These are phyloP conservation scores for Trypethelium eluteriae DNA, from an alignment of 495 filamentous ascomycete species.

Conservation along the genomic window DNA sequence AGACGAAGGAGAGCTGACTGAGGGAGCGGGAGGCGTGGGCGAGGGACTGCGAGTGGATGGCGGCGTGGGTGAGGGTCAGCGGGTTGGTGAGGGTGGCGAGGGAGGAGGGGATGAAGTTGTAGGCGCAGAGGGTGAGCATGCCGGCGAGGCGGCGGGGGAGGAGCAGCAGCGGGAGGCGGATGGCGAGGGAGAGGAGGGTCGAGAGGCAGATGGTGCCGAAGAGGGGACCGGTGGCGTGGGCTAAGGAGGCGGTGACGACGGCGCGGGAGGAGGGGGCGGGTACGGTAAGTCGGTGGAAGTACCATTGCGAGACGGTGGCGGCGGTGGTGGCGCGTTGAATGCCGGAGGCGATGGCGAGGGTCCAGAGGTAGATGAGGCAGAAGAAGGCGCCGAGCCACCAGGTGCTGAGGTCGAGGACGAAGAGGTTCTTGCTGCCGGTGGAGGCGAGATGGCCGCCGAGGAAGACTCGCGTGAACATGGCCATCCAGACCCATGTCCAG, in stretches of 20 bases:
- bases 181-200: constrained; percentile 65
- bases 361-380: constrained; percentile 92
- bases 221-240: constrained; percentile 73
- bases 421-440: constrained; percentile 40
- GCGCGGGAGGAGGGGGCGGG: constrained; percentile 67
- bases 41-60: constrained; percentile 84
- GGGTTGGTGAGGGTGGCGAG: constrained; percentile 82
- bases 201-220: constrained; percentile 89
- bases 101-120: constrained; percentile 73
- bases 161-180: constrained; percentile 78
- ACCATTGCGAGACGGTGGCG: constrained; percentile 96
- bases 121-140: constrained; percentile 55
- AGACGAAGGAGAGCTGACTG: constrained; percentile 66
- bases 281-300: constrained; percentile 83
- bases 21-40: constrained; percentile 65
- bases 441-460: constrained; percentile 67
- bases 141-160: constrained; percentile 66
- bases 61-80: constrained; percentile 81
- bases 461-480: constrained; percentile 94
- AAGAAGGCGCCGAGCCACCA: constrained; percentile 91
- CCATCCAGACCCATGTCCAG: constrained; percentile 94
- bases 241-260: constrained; percentile 72
- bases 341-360: constrained; percentile 72
- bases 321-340: constrained; percentile 87
- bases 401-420: constrained; percentile 73